Evolutionary conservation across 1,284 basidiomycete genomes (phyloP).

Genomic region (Cystodermella granulosa): DNA sequence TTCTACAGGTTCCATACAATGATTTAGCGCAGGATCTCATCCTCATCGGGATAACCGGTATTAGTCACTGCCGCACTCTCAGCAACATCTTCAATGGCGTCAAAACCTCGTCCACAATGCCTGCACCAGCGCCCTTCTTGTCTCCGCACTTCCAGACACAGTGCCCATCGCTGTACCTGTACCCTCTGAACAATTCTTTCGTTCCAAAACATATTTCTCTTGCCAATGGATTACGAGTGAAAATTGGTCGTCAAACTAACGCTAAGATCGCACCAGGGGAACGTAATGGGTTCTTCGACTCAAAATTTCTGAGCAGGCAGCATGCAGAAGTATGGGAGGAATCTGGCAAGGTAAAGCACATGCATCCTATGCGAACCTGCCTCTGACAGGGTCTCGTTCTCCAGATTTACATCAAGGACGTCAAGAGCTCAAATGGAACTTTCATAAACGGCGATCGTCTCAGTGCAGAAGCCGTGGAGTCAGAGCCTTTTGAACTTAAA

Average conservation of each 20-base stretch:
- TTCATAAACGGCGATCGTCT: constrained; percentile 96
- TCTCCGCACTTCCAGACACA: constrained; percentile 6
- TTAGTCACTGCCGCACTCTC: too few relatives aligned
- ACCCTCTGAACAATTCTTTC: constrained; percentile 95
- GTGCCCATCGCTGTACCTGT: constrained; percentile 80
- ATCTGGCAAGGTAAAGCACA: constrained; percentile 60
- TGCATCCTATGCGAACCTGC: constrained; percentile 1
- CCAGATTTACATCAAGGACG: constrained; percentile 96
- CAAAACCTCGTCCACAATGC: constrained; percentile 1
- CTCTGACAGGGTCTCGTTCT: constrained; percentile 3
- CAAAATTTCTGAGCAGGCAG: constrained; percentile 90
- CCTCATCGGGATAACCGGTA: constrained; percentile 84
- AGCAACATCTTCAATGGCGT: too few relatives aligned
- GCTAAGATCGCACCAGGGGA: constrained; percentile 93
- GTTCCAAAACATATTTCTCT: constrained; percentile 93
- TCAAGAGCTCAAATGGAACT: constrained; percentile 96
- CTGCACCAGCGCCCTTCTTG: not conserved
- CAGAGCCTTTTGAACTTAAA: constrained; percentile 90
- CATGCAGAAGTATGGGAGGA: constrained; percentile 99
- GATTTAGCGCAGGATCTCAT: constrained; percentile 71
- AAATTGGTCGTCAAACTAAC: constrained; percentile 98
- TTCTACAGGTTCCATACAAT: constrained; percentile 61
- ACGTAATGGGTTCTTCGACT: constrained; percentile 95
- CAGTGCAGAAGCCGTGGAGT: constrained; percentile 86
- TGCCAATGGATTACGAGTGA: constrained; percentile 66